These are phyloP conservation scores for Saccharomyces eubayanus DNA, from an alignment of 805 yeast genomes.

Conservation along the genomic window DNA sequence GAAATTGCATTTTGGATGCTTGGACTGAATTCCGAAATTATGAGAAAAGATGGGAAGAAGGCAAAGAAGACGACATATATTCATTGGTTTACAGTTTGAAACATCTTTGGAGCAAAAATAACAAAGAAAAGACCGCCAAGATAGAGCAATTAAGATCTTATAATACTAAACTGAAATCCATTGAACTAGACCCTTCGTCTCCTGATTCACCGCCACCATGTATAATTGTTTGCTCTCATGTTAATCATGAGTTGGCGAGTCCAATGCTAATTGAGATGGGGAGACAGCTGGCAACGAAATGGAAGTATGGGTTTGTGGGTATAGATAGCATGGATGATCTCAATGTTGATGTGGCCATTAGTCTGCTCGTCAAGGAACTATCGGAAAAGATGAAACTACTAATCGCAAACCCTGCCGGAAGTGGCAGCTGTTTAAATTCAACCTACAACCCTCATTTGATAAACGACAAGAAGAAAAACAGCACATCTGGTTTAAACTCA, in stretches of 20 bases:
- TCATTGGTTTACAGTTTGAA: slow-evolving; percentile 51
- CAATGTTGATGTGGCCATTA: slow-evolving; percentile 49
- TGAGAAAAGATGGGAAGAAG: slow-evolving; percentile 48
- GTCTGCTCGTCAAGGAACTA: slow-evolving; percentile 51
- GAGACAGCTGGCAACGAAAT: slow-evolving; percentile 42
- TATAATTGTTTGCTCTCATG: slow-evolving; percentile 58
- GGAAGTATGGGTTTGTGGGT: slow-evolving; percentile 61
- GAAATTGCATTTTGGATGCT: slow-evolving; percentile 56
- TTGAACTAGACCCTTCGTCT: slow-evolving; percentile 31
- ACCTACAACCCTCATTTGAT: background rate
- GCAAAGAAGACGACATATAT: slow-evolving; percentile 60
- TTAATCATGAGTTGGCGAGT: slow-evolving; percentile 47
- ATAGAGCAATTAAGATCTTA: slow-evolving; percentile 26
- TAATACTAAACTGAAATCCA: slow-evolving; percentile 25
- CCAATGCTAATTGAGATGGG: slow-evolving; percentile 56
- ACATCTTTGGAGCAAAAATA: slow-evolving; percentile 43
- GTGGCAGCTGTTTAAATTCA: background rate
- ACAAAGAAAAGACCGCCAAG: slow-evolving; percentile 27
- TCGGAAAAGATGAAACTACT: slow-evolving; percentile 37
- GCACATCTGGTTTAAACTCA: background rate
- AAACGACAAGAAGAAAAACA: slow-evolving; percentile 1
- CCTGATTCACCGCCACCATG: slow-evolving; percentile 54
- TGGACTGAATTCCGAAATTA: slow-evolving; percentile 61
- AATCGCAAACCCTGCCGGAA: background rate
- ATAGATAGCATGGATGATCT: slow-evolving; percentile 46